Percentiles rank a stretch among this genome's conserved stretches.
Evolutionary conservation across 495 filamentous ascomycete species (phyloP).

Genomic region (Arthonia radiata): DNA sequence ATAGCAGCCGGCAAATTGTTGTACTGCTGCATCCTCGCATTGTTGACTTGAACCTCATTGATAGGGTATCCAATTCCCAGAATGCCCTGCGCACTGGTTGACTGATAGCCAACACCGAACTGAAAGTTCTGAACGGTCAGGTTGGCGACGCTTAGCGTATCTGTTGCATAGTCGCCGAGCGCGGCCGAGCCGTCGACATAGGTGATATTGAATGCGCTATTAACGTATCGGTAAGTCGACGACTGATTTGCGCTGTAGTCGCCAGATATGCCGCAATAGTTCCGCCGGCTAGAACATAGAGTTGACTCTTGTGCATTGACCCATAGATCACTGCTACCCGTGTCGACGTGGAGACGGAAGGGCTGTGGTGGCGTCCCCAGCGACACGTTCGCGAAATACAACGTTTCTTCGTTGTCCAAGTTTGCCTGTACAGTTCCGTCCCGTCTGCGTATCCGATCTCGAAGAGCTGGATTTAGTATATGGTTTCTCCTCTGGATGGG

Average conservation of each 20-base stretch:
- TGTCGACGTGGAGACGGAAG: slow-evolving; percentile 49
- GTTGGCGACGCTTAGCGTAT: slow-evolving; percentile 45
- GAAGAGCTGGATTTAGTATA: no score
- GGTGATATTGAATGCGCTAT: slow-evolving; percentile 63
- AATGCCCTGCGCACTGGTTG: slow-evolving; percentile 41
- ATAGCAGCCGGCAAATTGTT: slow-evolving; percentile 56
- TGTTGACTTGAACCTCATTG: slow-evolving; percentile 57
- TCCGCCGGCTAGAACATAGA: slow-evolving; percentile 22
- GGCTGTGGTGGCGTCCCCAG: slow-evolving; percentile 44
- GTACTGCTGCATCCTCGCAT: slow-evolving; percentile 33
- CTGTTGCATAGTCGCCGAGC: slow-evolving; percentile 58
- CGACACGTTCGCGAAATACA: slow-evolving; percentile 50
- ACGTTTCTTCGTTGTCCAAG: no score
- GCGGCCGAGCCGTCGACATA: slow-evolving; percentile 77
- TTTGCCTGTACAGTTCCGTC: no score
- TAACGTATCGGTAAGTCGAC: slow-evolving; percentile 55
- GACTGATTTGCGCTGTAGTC: slow-evolving; percentile 52
- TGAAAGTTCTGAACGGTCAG: slow-evolving; percentile 38
- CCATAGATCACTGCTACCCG: slow-evolving; percentile 81
- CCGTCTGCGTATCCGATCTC: no score
- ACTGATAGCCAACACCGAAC: slow-evolving; percentile 66
- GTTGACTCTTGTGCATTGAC: slow-evolving; percentile 22
- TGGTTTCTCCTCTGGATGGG: no score
- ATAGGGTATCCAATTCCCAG: slow-evolving; percentile 71
- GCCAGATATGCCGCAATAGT: slow-evolving; percentile 32